Percentiles rank a stretch among this genome's conserved stretches.
Conservation (phyloP, 768 basidiomycete species). For the Hericium alpestre region DNA sequence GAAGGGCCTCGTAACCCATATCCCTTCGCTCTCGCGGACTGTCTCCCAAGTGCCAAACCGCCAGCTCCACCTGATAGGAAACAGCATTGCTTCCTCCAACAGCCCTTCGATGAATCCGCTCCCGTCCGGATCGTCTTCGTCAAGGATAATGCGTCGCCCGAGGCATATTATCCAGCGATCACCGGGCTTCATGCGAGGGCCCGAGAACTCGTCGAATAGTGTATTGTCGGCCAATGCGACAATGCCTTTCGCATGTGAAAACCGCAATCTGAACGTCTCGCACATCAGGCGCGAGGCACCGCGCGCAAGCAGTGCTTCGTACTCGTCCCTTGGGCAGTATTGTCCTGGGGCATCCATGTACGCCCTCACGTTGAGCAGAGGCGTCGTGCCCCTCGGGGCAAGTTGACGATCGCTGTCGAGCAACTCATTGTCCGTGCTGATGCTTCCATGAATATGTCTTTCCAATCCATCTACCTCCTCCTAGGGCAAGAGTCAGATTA, state of each 20-base stretch:
- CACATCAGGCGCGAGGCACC: conserved; percentile 19
- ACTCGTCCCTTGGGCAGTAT: conserved; percentile 15
- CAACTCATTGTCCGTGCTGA: conserved; percentile 14
- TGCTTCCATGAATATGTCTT: conserved; percentile 1
- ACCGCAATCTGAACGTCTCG: not conserved
- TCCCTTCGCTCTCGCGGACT: not conserved
- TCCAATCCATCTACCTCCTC: not conserved
- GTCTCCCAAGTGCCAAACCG: not conserved
- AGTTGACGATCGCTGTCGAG: conserved; percentile 18
- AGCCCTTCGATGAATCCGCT: conserved; percentile 18
- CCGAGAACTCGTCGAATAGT: conserved; percentile 24
- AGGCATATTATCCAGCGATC: conserved; percentile 31
- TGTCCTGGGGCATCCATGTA: not conserved
- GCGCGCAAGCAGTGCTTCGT: conserved; percentile 20
- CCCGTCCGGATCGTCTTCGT: conserved; percentile 26
- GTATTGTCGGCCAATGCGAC: conserved; percentile 24
- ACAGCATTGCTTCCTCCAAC: conserved; percentile 10
- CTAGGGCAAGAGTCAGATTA: too few species aligned
- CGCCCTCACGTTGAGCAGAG: conserved; percentile 15
- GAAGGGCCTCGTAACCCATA: not conserved
- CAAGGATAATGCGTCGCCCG: conserved; percentile 25
- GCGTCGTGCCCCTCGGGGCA: conserved; percentile 23
- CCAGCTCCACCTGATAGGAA: not conserved
- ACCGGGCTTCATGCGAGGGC: conserved; percentile 22
- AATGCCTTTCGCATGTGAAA: not conserved